Evolutionary conservation across 2,329 filamentous ascomycete species (phyloP).

Genomic region (Hypocrella siamensis): DNA sequence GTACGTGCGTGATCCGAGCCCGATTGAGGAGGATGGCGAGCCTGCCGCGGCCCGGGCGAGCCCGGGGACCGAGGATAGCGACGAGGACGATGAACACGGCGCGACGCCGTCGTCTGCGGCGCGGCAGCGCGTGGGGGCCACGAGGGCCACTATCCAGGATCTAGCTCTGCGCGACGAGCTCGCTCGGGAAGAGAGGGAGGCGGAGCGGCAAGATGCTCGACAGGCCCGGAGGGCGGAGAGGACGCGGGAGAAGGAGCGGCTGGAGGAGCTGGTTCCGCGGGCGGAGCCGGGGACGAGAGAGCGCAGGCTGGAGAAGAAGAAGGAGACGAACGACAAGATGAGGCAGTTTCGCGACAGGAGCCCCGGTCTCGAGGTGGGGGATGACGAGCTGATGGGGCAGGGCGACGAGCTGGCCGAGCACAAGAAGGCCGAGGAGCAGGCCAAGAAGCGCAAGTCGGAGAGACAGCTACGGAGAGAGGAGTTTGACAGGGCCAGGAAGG

Average conservation of each 20-base stretch:
- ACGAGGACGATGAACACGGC: constrained; percentile 1
- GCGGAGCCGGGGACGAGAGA: constrained; percentile 73
- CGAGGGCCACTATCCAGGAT: constrained; percentile 60
- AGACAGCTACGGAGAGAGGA: constrained; percentile 73
- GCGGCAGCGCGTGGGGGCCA: constrained; percentile 28
- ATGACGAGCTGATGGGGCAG: constrained; percentile 64
- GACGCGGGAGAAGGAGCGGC: constrained; percentile 48
- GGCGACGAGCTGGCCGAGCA: constrained; percentile 50
- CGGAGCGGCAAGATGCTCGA: constrained; percentile 40
- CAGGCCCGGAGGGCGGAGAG: constrained; percentile 49
- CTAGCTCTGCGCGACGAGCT: constrained; percentile 44
- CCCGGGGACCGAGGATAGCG: constrained; percentile 5
- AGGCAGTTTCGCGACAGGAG: constrained; percentile 56
- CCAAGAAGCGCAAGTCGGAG: constrained; percentile 66
- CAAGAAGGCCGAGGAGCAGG: constrained; percentile 48
- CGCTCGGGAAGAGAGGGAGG: constrained; percentile 30
- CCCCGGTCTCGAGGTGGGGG: constrained; percentile 37
- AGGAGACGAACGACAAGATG: constrained; percentile 56
- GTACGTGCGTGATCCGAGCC: constrained; percentile 1
- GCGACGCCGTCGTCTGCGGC: constrained; percentile 15
- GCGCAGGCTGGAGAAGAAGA: constrained; percentile 73
- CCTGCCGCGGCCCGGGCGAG: constrained; percentile 4
- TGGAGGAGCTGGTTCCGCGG: constrained; percentile 71
- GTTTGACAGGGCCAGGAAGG: constrained; percentile 54
- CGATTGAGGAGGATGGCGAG: constrained; percentile 3